Conservation (phyloP, 129 eudicot genomes). For the Oenanthe sinensis region DNA sequence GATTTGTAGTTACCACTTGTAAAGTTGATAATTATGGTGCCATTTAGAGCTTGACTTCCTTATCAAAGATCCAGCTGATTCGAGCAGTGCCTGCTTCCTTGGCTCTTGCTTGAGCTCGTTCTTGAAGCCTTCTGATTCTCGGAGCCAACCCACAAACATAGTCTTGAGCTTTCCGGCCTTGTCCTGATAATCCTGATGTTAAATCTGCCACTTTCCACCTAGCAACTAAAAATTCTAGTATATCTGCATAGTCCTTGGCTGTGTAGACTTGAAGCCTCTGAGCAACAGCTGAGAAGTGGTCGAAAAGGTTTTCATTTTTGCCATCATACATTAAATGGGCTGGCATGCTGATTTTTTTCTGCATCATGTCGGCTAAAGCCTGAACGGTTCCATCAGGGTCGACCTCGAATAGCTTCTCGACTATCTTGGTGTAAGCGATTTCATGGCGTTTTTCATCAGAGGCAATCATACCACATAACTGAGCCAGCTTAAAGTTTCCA, state of each 20-base stretch:
- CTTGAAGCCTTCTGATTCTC: conserved; percentile 74
- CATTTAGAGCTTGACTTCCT: background rate
- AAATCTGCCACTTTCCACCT: conserved; percentile 74
- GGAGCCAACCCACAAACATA: conserved; percentile 73
- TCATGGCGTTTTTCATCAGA: conserved; percentile 91
- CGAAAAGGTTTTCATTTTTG: conserved; percentile 64
- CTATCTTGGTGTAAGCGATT: conserved; percentile 88
- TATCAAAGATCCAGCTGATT: conserved; percentile 5
- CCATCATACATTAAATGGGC: conserved; percentile 97
- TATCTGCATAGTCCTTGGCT: conserved; percentile 85
- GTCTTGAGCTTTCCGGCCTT: conserved; percentile 80
- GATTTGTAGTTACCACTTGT: background rate
- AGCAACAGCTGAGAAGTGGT: conserved; percentile 80
- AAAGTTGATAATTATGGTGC: background rate
- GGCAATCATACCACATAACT: conserved; percentile 84
- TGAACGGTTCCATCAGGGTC: conserved; percentile 79
- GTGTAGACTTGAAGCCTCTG: conserved; percentile 87
- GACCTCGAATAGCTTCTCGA: conserved; percentile 76
- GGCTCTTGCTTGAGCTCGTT: conserved; percentile 68
- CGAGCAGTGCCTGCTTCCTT: conserved; percentile 31
- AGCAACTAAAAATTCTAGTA: conserved; percentile 68
- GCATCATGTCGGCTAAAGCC: conserved; percentile 94
- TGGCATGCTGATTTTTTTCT: conserved; percentile 85
- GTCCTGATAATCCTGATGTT: conserved; percentile 55
- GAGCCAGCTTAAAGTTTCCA: conserved; percentile 72